Percentiles rank a stretch among this genome's conserved stretches.
Evolutionary conservation across 2,329 filamentous ascomycete species (phyloP).

Genomic region (Pezicula carpinea): DNA sequence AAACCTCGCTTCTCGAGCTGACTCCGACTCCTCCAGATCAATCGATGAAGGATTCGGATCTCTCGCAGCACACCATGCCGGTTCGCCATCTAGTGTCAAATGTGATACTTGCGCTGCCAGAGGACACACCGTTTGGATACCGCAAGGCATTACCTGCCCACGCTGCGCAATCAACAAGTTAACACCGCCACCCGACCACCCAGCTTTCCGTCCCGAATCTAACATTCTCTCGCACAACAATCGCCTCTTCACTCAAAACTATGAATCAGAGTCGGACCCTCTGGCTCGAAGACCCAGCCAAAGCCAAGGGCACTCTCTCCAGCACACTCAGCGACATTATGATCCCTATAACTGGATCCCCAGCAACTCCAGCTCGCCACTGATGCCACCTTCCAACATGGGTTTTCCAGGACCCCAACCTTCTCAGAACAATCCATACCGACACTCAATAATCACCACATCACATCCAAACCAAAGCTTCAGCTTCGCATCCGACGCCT

Average conservation of each 20-base stretch:
- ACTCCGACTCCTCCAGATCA: not conserved
- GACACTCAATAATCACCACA: not conserved
- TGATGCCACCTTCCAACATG: not conserved
- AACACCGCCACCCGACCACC: not conserved
- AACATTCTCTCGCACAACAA: not conserved
- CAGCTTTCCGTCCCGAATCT: not conserved
- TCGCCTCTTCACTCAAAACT: not conserved
- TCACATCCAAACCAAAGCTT: not conserved
- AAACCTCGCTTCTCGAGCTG: not conserved
- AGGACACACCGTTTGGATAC: conserved; percentile 1
- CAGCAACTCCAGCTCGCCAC: not conserved
- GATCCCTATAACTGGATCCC: not conserved
- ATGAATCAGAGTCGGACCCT: not conserved
- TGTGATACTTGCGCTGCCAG: conserved; percentile 1
- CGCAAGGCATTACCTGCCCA: not conserved
- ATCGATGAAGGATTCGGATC: conserved; percentile 1
- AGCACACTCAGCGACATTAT: not conserved
- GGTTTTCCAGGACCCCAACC: not conserved
- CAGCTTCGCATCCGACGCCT: not conserved
- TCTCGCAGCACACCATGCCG: not conserved
- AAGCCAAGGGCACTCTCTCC: not conserved
- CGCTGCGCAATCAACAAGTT: conserved; percentile 1
- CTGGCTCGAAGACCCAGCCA: not conserved
- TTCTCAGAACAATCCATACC: not conserved
- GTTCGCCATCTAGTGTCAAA: not conserved